Conservation (phyloP, 1,284 basidiomycete species). For the Sporisorium iseilematis-ciliati region DNA sequence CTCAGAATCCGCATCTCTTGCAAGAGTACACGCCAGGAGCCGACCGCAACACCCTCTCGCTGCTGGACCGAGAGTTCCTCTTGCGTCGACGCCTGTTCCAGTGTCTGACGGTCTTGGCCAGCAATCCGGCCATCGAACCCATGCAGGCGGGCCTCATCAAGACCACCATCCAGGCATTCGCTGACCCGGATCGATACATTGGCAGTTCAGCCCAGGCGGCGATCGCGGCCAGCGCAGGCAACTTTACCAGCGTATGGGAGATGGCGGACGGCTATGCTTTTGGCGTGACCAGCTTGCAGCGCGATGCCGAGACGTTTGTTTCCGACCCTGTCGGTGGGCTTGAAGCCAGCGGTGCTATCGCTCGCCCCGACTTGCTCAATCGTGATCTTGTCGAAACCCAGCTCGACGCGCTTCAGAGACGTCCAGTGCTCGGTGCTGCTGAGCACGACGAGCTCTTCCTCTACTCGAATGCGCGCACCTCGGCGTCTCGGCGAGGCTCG, state of each 20-base stretch:
- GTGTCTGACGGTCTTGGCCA: constrained; percentile 86
- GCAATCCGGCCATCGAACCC: constrained; percentile 81
- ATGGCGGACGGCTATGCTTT: constrained; percentile 89
- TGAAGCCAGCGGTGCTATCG: constrained; percentile 27
- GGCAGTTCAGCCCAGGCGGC: constrained; percentile 91
- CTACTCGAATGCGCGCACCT: constrained; percentile 70
- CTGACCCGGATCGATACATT: constrained; percentile 77
- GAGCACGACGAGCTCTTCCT: constrained; percentile 88
- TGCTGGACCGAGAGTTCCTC: constrained; percentile 84
- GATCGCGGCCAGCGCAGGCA: constrained; percentile 86
- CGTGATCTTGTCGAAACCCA: constrained; percentile 82
- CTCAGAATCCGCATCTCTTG: constrained; percentile 67
- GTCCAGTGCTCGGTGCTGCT: constrained; percentile 83
- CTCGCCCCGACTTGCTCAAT: constrained; percentile 76
- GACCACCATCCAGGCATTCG: constrained; percentile 84
- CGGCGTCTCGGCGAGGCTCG: constrained; percentile 2
- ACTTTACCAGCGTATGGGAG: constrained; percentile 88
- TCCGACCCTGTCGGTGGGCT: constrained; percentile 45
- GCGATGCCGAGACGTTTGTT: constrained; percentile 64
- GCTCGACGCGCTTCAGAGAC: constrained; percentile 81
- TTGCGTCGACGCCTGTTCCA: constrained; percentile 87
- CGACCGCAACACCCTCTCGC: constrained; percentile 72
- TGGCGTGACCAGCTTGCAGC: constrained; percentile 82
- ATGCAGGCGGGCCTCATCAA: constrained; percentile 86
- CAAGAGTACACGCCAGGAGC: constrained; percentile 59